Percentiles rank a stretch among this genome's conserved stretches.
phyloP scores from a whole-genome alignment of 176 grass and related monocot species.

The Oryza rufipogon region DNA sequence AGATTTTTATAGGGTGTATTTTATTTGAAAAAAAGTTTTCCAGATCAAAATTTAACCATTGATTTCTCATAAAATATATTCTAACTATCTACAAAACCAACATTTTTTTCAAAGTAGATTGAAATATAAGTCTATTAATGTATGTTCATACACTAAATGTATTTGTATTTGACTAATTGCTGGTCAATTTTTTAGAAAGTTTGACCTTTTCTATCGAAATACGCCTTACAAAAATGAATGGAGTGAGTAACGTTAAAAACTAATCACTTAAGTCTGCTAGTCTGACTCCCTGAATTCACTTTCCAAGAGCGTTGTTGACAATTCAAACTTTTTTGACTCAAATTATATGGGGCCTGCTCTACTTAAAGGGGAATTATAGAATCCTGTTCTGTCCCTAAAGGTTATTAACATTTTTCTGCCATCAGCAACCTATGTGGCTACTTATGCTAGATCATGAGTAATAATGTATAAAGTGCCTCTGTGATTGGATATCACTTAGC shows the following conservation, averaged over 20 bases:
- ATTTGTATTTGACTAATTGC: background rate
- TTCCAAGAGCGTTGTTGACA: background rate
- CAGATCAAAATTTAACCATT: background rate
- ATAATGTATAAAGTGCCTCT: background rate
- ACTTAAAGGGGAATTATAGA: background rate
- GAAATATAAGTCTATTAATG: background rate
- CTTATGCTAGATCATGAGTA: background rate
- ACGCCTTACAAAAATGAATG: background rate
- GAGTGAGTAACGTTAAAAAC: background rate
- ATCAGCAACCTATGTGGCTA: background rate
- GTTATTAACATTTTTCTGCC: conserved; percentile 13
- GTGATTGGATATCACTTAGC: background rate
- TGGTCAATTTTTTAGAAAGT: background rate
- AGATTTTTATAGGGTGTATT: background rate
- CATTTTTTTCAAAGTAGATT: background rate
- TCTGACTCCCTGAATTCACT: background rate
- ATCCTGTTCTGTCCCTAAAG: background rate
- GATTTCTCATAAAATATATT: background rate
- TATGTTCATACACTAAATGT: background rate
- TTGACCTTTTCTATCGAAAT: background rate
- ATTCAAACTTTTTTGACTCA: background rate
- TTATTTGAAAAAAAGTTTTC: background rate
- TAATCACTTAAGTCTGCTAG: background rate
- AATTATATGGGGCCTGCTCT: background rate
- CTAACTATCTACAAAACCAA: background rate